These are phyloP conservation scores for Thalassiosira livingstoniorum DNA, from an alignment of 352 stramenopile genomes.

Conservation along the genomic window DNA sequence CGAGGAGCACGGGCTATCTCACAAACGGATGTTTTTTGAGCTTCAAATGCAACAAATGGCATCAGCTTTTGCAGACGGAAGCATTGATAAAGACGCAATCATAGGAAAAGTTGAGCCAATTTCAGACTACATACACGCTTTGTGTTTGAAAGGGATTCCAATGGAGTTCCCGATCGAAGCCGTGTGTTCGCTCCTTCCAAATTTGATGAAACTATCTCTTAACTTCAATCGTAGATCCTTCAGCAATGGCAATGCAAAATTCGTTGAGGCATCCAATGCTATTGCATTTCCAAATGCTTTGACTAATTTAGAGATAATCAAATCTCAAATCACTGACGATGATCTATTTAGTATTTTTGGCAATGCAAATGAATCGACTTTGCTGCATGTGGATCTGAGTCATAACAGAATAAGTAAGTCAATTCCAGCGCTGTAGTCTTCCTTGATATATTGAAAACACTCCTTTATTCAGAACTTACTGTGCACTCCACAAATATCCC, in stretches of 20 bases:
- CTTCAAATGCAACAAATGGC: constrained; percentile 1
- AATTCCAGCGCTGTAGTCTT: too few species aligned
- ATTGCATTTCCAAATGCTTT: constrained; percentile 6
- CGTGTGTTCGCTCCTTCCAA: constrained; percentile 2
- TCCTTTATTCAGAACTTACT: too few species aligned
- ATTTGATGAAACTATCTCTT: constrained; percentile 12
- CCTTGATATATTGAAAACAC: too few species aligned
- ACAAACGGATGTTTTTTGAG: constrained; percentile 40
- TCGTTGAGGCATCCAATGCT: neutral
- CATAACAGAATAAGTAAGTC: too few species aligned
- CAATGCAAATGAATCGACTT: neutral
- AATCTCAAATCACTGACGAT: constrained; percentile 13
- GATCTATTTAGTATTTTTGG: constrained; percentile 17
- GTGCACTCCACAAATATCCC: too few species aligned
- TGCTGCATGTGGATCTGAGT: constrained; percentile 32
- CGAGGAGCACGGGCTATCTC: constrained; percentile 23
- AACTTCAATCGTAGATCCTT: neutral
- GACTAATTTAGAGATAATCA: constrained; percentile 7
- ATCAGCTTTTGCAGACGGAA: neutral
- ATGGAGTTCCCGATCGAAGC: constrained; percentile 16
- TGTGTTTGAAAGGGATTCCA: neutral
- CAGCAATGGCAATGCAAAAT: neutral
- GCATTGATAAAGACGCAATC: neutral
- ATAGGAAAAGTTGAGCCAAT: constrained; percentile 13
- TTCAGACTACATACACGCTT: constrained; percentile 24